Base-by-base conservation (phyloP, 177 flowering plant genomes). In the Vitis hybrid region DNA sequence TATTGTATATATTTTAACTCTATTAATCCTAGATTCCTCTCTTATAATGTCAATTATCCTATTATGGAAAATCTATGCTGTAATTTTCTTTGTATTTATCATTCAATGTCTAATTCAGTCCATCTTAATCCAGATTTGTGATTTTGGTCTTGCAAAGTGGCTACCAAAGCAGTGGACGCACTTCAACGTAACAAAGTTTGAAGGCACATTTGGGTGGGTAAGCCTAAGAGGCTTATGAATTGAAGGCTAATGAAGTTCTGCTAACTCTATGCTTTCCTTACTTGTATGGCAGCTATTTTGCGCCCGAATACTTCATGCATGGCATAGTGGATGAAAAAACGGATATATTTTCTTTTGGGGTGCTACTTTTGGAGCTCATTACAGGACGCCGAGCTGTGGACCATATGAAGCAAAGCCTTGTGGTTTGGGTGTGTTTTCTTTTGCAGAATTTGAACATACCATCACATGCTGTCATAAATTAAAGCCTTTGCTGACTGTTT, bases 171-270 rank as follows among this genome's bases (percentile, higher is more conserved):
- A 85, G 35, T 83, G 86, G 86, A 84, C 88, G 35, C 93, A 88
- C 66, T 87, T 78, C 70, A 81, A 77, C 50, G 88, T 86, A 21
- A 69, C 86, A 6, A 83, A 80, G 72, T 82, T 85, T 69, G 97
- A 91, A 80, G 97, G 97, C 72, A 91, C 97, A 73, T 89, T 91
- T 56, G 93, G 97, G 91, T 90, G 21, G 54, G 91, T 81, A 62
- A 35, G 67, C 52, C 30, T 6, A 11, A 59, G 9, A 11, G 32
- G 50, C 27, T n/a, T 35, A 11, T 61, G 32, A 40, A 54, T 12
- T 60, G 6, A 11, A 14, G 51, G 9, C n/a, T 24, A 6, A 8
- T 46, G 32, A 2, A 4, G 6, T 59, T 15, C 56, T 51, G 60
- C 19, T 14, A 14, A 56, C 70, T 59, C 32, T n/a, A 63, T 51